Percentiles rank a stretch among this genome's conserved stretches.
Evolutionary conservation across 768 basidiomycete species (phyloP).

Genomic region (Leccinum variicolor): DNA sequence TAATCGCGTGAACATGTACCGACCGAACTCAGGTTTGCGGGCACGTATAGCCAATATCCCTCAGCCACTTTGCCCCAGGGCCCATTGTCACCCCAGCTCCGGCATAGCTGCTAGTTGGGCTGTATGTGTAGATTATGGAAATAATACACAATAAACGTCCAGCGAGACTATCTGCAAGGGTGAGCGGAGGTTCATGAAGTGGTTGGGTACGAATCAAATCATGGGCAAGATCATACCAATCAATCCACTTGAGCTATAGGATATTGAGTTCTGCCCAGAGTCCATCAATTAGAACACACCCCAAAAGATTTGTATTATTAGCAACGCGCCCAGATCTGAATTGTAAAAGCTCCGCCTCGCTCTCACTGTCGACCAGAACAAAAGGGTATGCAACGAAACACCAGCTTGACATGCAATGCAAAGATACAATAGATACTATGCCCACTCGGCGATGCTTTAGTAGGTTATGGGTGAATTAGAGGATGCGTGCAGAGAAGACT

Average conservation of each 20-base stretch:
- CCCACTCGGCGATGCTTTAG: constrained; percentile 11
- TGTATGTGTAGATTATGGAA: neutral
- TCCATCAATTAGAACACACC: neutral
- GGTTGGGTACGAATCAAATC: neutral
- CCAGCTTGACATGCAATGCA: constrained; percentile 4
- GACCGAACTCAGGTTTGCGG: constrained; percentile 2
- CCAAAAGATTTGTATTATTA: neutral
- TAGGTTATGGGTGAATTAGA: constrained; percentile 5
- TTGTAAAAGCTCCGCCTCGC: neutral
- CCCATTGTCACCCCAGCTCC: constrained; percentile 12
- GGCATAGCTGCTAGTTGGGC: neutral
- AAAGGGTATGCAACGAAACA: neutral
- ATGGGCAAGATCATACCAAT: neutral
- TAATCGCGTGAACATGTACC: neutral
- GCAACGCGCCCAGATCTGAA: neutral
- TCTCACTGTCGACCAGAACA: neutral
- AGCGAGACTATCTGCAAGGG: neutral
- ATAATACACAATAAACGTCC: neutral
- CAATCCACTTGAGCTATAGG: neutral
- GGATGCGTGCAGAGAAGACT: neutral
- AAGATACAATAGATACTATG: constrained; percentile 11
- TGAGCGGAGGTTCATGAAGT: neutral
- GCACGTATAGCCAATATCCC: constrained; percentile 20
- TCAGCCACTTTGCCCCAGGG: neutral
- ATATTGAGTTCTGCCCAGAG: neutral